phyloP scores from a whole-genome alignment of 805 yeast species.

The Teunomyces cretensis region DNA sequence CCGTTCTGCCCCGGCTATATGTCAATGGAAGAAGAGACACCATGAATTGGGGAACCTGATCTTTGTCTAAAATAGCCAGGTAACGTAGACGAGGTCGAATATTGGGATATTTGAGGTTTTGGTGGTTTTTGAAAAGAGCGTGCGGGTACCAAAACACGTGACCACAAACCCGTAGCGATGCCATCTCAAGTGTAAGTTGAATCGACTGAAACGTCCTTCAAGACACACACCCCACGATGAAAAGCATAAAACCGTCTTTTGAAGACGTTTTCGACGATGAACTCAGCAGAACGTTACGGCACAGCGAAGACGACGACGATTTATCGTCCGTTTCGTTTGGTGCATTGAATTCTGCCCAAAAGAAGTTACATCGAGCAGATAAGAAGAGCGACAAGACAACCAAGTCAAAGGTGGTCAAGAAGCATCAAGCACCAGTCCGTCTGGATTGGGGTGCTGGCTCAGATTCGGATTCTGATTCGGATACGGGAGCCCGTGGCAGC shows the following conservation, averaged over 20 bases:
- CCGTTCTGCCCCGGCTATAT: too few species aligned
- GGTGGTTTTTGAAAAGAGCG: not conserved
- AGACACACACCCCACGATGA: not conserved
- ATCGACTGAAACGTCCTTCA: not conserved
- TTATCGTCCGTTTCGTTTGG: slow-evolving; percentile 61
- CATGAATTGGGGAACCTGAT: too few species aligned
- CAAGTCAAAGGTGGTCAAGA: not conserved
- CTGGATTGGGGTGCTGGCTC: slow-evolving; percentile 15
- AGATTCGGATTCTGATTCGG: slow-evolving; percentile 12
- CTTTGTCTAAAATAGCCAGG: too few species aligned
- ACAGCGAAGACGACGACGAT: slow-evolving; percentile 43
- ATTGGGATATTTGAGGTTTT: too few species aligned
- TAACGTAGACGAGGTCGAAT: too few species aligned
- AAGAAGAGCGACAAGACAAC: slow-evolving; percentile 9
- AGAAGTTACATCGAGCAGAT: slow-evolving; percentile 33
- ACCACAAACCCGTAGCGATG: not conserved
- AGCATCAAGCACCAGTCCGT: not conserved
- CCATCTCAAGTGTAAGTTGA: not conserved
- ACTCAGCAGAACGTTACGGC: not conserved
- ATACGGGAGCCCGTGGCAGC: not conserved
- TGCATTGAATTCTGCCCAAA: slow-evolving; percentile 60
- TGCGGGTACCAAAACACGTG: not conserved
- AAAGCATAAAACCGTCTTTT: not conserved
- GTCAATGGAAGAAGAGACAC: too few species aligned
- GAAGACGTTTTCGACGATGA: slow-evolving; percentile 5